phyloP scores from a whole-genome alignment of 495 filamentous ascomycete genomes.

The Xylaria venustula region DNA sequence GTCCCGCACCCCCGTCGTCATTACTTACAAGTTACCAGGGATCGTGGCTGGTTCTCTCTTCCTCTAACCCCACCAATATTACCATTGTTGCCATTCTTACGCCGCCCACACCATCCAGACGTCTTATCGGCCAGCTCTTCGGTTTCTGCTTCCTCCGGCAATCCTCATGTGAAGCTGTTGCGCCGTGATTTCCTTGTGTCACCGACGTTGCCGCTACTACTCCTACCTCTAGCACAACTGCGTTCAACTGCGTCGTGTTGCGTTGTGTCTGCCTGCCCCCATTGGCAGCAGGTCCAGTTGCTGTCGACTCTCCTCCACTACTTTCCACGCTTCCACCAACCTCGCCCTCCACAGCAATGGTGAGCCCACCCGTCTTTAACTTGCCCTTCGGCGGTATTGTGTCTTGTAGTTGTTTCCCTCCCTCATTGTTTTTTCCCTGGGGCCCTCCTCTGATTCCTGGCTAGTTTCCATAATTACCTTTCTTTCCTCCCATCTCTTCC shows the following conservation, averaged over 20 bases:
- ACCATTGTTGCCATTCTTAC: not conserved
- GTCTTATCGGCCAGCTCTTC: no score
- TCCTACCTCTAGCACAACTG: no score
- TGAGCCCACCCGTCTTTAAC: conserved; percentile 12
- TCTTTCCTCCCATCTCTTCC: not conserved
- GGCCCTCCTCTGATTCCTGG: not conserved
- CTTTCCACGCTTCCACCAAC: not conserved
- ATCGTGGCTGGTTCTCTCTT: not conserved
- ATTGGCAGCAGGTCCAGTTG: not conserved
- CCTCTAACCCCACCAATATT: conserved; percentile 10
- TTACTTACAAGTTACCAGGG: conserved; percentile 1
- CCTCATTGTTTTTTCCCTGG: not conserved
- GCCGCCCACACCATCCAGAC: no score
- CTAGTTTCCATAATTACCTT: not conserved
- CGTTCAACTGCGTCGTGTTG: no score
- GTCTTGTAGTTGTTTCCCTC: not conserved
- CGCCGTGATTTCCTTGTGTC: no score
- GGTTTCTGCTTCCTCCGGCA: no score
- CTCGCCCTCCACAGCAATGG: conserved; percentile 10
- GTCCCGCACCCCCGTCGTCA: conserved; percentile 6
- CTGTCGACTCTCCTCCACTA: not conserved
- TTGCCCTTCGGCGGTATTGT: no score
- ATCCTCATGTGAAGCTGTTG: no score
- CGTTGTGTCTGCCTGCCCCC: no score
- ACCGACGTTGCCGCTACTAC: no score